Base-by-base conservation (phyloP, 1,139 yeast species). In the Blastobotrys persicus region DNA sequence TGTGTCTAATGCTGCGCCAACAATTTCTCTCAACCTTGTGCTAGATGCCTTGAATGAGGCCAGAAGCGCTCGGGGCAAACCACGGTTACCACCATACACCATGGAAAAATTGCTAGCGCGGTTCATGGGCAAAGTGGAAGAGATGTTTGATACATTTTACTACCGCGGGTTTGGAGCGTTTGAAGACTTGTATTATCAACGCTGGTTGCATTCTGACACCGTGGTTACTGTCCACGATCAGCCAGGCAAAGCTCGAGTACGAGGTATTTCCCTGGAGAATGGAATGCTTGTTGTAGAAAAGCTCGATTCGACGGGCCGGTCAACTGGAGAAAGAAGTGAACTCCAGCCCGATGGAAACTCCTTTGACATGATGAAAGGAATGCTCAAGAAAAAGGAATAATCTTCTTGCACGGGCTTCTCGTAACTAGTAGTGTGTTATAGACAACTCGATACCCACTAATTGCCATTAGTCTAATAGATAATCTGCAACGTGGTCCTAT, bases 261-360 rank as follows among this genome's bases (percentile, higher is more conserved):
- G 76, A 39, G 98, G 98, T 1, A 91, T 94, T 41, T 84, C 95
- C 0, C 72, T 76, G 2, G 95, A 88, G 47, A 85, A 83, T 64
- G 99, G 98, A 0, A 72, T 91, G 67, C 70, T 94, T 51, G 69
- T 83, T 19, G 98, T 88, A 1, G 81, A 80, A 52, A 96, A 87
- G 57, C 68, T 81, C 5, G 74, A 73, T 42, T 57, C 68, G 5
- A 62, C 68, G 16, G 74, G 74, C 37, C 62, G 59, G 16, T 70
- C 71, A 12, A 79, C 81, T 2, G 85, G 88, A 0, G 75, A 73
- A 35, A 57, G 48, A 38, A 81, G 77, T 57, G 85, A 88, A 59
- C 71, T 94, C 44, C 98, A 89, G 65, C 98, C 99, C 0, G 98
- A 94, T 65, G 98, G 98, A 0, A 94, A 94, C 65, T 88, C 97